phyloP scores from a whole-genome alignment of 345 rosid species.

The Brassica napus region Da-Ae NC_063450.1:19603001-19603500 shows the following conservation, averaged over 20 bases:
- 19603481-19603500: not conserved
- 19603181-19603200: slow-evolving; percentile 29
- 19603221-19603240: slow-evolving; percentile 42
- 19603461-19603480: not conserved
- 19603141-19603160: slow-evolving; percentile 1
- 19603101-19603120: slow-evolving; percentile 24
- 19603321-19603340: not conserved
- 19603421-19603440: not conserved
- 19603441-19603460: not conserved
- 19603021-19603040: not conserved
- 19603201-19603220: slow-evolving; percentile 33
- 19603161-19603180: slow-evolving; percentile 7
- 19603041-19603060: not conserved
- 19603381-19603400: slow-evolving; percentile 51
- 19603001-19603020: not conserved
- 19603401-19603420: slow-evolving; percentile 71
- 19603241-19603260: slow-evolving; percentile 48
- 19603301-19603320: not conserved
- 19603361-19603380: slow-evolving; percentile 56
- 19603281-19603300: not conserved
- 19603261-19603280: slow-evolving; percentile 8
- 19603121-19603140: slow-evolving; percentile 6
- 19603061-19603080: not conserved
- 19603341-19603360: slow-evolving; percentile 56
- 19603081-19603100: slow-evolving; percentile 21